Conservation (phyloP, 495 filamentous ascomycete genomes). For the Choiromyces venosus region DNA sequence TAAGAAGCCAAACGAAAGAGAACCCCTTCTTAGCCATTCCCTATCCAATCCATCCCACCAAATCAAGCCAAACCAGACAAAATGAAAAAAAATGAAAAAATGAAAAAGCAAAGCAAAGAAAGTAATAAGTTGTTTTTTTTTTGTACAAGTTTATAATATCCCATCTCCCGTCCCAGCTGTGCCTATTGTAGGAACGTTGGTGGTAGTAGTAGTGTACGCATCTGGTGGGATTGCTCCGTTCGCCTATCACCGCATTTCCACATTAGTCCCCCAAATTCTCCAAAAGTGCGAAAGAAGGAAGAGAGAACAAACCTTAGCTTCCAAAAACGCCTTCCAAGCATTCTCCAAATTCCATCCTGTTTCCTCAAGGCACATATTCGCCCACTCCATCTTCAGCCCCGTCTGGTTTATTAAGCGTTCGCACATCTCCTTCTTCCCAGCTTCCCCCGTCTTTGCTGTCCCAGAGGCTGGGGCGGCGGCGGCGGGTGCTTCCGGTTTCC, state of each 20-base stretch:
- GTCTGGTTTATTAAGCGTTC: slow-evolving; percentile 62
- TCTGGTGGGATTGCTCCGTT: slow-evolving; percentile 23
- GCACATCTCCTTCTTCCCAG: slow-evolving; percentile 58
- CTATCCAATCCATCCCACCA: background rate
- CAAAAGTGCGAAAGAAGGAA: background rate
- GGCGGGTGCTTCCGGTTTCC: slow-evolving; percentile 47
- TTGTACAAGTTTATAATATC: too few relatives aligned
- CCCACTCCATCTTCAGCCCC: slow-evolving; percentile 65
- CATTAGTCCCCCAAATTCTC: background rate
- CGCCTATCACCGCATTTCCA: slow-evolving; percentile 14
- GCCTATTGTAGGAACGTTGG: slow-evolving; percentile 1
- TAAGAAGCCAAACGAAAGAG: too few relatives aligned
- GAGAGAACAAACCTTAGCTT: slow-evolving; percentile 46
- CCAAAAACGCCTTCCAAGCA: slow-evolving; percentile 62
- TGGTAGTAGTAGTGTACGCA: slow-evolving; percentile 20
- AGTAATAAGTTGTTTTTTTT: too few relatives aligned
- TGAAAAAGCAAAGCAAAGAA: background rate
- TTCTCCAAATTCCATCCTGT: slow-evolving; percentile 68
- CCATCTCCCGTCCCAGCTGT: background rate
- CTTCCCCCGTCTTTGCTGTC: slow-evolving; percentile 43
- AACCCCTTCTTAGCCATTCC: background rate
- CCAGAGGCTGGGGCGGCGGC: slow-evolving; percentile 29
- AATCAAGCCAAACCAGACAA: too few relatives aligned
- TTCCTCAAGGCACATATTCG: slow-evolving; percentile 63
- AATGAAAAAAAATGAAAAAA: background rate